Percentiles rank a stretch among this genome's conserved stretches.
Conservation (phyloP, 768 basidiomycete genomes). For the Trametes coccinea region DNA sequence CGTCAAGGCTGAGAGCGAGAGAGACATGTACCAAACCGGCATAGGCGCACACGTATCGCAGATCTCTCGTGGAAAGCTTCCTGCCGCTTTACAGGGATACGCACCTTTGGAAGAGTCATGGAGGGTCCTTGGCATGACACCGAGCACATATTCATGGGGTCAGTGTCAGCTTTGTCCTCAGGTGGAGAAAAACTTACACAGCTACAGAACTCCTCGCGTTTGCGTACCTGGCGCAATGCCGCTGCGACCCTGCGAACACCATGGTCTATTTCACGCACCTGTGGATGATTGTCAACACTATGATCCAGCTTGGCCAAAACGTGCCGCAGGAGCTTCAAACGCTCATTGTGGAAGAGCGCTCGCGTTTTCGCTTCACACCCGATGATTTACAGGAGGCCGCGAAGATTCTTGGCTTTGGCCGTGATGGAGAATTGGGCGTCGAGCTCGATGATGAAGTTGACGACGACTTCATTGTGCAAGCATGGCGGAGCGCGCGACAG, state of each 20-base stretch:
- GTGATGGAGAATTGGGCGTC: slow-evolving; percentile 54
- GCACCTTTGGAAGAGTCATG: slow-evolving; percentile 42
- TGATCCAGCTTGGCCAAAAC: slow-evolving; percentile 52
- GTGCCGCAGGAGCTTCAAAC: slow-evolving; percentile 50
- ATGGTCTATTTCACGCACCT: slow-evolving; percentile 64
- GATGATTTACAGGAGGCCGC: slow-evolving; percentile 55
- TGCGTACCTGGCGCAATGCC: slow-evolving; percentile 78
- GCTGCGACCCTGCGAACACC: slow-evolving; percentile 72
- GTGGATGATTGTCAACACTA: slow-evolving; percentile 47
- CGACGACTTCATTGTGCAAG: slow-evolving; percentile 67
- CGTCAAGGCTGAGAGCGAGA: slow-evolving; percentile 54
- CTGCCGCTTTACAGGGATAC: slow-evolving; percentile 43
- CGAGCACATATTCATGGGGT: slow-evolving; percentile 67
- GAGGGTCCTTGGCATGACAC: slow-evolving; percentile 62
- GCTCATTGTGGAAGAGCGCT: slow-evolving; percentile 60
- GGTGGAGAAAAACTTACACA: not conserved
- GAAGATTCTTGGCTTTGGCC: slow-evolving; percentile 64
- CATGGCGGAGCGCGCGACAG: slow-evolving; percentile 63
- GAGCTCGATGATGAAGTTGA: slow-evolving; percentile 73
- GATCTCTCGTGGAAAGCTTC: slow-evolving; percentile 56
- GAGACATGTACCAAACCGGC: slow-evolving; percentile 71
- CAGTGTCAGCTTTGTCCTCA: slow-evolving; percentile 19
- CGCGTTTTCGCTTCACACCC: slow-evolving; percentile 60
- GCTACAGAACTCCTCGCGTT: slow-evolving; percentile 68
- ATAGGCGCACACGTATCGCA: slow-evolving; percentile 80